phyloP scores from a whole-genome alignment of 2,329 filamentous ascomycete species.

The Hymenoscyphus albidus region DNA sequence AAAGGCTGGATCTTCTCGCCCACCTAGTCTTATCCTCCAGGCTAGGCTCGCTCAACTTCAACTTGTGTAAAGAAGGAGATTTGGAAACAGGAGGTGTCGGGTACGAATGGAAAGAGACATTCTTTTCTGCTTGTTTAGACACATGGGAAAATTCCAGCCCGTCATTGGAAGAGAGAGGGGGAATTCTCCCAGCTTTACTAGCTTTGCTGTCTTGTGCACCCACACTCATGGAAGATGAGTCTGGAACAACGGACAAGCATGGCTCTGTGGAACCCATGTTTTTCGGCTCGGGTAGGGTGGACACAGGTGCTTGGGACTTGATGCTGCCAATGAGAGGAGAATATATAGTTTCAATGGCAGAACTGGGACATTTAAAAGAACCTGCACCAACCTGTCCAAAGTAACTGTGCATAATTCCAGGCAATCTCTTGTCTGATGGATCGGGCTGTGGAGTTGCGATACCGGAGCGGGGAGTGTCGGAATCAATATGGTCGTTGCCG shows the following conservation, averaged over 20 bases:
- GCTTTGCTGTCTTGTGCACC: conserved; percentile 23
- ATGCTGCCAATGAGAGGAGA: conserved; percentile 29
- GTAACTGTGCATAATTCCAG: conserved; percentile 91
- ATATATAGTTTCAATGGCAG: conserved; percentile 20
- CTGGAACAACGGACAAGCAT: conserved; percentile 27
- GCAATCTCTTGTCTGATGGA: conserved; percentile 88
- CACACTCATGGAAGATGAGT: conserved; percentile 27
- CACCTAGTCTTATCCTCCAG: conserved; percentile 38
- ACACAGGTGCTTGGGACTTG: conserved; percentile 21
- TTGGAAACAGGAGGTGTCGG: conserved; percentile 56
- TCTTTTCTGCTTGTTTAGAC: conserved; percentile 22
- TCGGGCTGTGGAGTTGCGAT: conserved; percentile 92
- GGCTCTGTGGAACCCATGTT: conserved; percentile 24
- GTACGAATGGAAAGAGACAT: conserved; percentile 41
- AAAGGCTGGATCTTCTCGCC: conserved; percentile 34
- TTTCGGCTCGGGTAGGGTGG: conserved; percentile 23
- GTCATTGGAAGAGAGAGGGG: conserved; percentile 25
- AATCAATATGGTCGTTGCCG: conserved; percentile 71
- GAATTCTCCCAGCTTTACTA: conserved; percentile 24
- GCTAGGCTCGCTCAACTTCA: conserved; percentile 41
- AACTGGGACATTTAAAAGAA: conserved; percentile 49
- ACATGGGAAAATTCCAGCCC: conserved; percentile 25
- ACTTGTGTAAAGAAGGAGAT: conserved; percentile 43
- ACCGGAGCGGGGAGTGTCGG: conserved; percentile 83
- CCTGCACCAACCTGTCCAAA: conserved; percentile 98